Conservation (phyloP, 495 filamentous ascomycete species). For the Neurospora sublineolata region DNA sequence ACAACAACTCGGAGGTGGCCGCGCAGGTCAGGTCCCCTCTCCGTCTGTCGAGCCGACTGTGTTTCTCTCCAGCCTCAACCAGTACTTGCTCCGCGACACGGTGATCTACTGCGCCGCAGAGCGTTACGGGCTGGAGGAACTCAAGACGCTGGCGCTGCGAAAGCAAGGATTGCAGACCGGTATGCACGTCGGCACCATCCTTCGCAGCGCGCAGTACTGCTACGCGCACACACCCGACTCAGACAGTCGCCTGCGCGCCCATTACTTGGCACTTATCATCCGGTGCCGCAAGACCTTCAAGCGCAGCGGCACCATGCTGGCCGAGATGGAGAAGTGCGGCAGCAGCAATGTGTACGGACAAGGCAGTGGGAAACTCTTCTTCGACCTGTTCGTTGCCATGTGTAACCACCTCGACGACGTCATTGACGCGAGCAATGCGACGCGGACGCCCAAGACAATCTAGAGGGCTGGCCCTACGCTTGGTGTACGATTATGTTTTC, state of each 20-base stretch:
- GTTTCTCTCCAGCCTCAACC: conserved; percentile 51
- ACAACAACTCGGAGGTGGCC: conserved; percentile 34
- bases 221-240: conserved; percentile 89
- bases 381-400: conserved; percentile 94
- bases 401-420: conserved; percentile 94
- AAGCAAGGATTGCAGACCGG: conserved; percentile 85
- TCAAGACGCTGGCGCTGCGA: conserved; percentile 77
- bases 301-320: conserved; percentile 91
- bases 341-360: conserved; percentile 26
- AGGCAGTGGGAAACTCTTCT: conserved; percentile 80
- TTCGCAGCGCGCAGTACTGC: conserved; percentile 81
- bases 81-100: conserved; percentile 74
- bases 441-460: conserved; percentile 38
- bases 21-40: conserved; percentile 29
- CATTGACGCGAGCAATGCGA: conserved; percentile 44
- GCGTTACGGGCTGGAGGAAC: conserved; percentile 70
- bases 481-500: conserved; percentile 11
- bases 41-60: conserved; percentile 59
- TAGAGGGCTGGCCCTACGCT: conserved; percentile 20
- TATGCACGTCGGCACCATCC: conserved; percentile 75
- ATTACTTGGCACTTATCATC: conserved; percentile 91
- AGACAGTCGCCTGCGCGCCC: conserved; percentile 80
- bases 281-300: conserved; percentile 88
- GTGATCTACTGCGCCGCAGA: conserved; percentile 86
- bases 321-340: conserved; percentile 74